Evolutionary conservation across 1,284 basidiomycete species (phyloP), one percentile per base, ranked within the genome.

Genomic region (Cystobasidium sp.): DNA sequence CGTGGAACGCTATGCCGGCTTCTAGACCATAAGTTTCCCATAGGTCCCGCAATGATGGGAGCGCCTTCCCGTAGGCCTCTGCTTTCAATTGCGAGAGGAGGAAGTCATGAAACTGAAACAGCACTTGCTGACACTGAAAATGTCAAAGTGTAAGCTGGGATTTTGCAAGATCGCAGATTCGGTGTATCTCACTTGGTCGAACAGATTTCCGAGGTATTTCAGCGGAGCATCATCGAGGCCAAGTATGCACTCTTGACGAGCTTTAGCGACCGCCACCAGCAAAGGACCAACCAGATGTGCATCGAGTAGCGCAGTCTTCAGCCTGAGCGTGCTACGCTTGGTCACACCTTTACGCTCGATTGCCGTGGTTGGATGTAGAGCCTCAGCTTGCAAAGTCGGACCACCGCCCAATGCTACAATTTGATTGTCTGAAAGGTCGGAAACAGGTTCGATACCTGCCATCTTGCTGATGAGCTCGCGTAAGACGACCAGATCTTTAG

Each of bases 391-490:
- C 75, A 99, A 86, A 46, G 89, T 86, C 0, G 91, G 89, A 0
- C 97, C 97, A 68, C 95, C 93, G 2, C 92, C 91, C 87, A 97
- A 93, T 1, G 93, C 92, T 44, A 87, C 83, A 61, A 99, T 88
- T 82, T 99, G 95, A 0, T 89, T 86, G 76, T 97, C 92, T 0
- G 93, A 92, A 56, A 98, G 85, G 81, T 89, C 93, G 31, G 75
- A 63, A 63, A 97, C 85, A 10, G 93, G 92, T 80, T 97, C 91
- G 76, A 97, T 93, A 5, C 92, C 94, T 4, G 93, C 90, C 93
- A 98, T 97, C 81, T 94, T 93, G 85, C 89, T 91, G 73, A 99
- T 92, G 67, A 99, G 84, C 81, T 97, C 94, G 56, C 92, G 89
- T 24, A 99, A 85, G 46, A 99, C 91, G 44, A 96, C 87, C 58